phyloP scores from a whole-genome alignment of 2,329 filamentous ascomycete genomes.

The Beauveria varroae region DNA sequence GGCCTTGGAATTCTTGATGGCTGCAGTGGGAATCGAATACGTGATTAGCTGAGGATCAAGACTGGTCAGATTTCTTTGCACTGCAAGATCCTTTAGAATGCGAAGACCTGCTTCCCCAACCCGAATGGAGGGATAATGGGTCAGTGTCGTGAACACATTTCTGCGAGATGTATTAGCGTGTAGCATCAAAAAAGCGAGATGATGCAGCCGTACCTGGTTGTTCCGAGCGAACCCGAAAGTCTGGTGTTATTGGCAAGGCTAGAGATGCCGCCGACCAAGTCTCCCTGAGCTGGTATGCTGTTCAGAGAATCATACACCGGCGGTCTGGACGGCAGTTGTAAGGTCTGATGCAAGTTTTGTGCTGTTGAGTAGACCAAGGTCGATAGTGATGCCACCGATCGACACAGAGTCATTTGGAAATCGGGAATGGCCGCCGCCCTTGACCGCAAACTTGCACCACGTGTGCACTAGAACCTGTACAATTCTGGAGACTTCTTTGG shows the following conservation, averaged over 20 bases:
- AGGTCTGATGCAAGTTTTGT: conserved; percentile 7
- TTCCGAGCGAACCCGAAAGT: neutral
- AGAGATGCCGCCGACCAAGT: neutral
- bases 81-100: neutral
- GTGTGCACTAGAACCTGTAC: neutral
- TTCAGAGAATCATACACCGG: neutral
- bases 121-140: neutral
- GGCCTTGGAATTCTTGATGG: neutral
- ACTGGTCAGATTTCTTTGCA: neutral
- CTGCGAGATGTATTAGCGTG: neutral
- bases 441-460: neutral
- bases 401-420: conserved; percentile 20
- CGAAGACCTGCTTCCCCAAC: neutral
- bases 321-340: neutral
- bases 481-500: neutral
- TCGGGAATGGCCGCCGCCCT: neutral
- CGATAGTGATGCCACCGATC: conserved; percentile 25
- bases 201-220: neutral
- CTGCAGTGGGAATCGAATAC: neutral
- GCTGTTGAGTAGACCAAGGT: conserved; percentile 21
- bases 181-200: neutral
- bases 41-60: neutral
- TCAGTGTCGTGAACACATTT: neutral
- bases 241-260: neutral
- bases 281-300: neutral